Evolutionary conservation across 441 rosid genomes (phyloP).

Genomic region (Kokia cookei): DNA sequence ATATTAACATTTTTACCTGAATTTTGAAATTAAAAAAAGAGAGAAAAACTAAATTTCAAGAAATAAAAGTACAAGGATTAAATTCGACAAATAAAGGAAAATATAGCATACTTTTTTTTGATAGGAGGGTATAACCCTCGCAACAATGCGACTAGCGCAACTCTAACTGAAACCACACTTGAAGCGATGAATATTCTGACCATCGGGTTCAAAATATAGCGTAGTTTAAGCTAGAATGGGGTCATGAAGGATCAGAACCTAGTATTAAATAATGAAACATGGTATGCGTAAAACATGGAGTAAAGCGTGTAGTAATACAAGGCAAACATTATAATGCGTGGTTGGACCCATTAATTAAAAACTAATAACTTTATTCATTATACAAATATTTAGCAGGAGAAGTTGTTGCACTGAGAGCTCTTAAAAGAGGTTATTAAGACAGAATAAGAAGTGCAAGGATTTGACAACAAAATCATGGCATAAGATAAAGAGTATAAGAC

Average conservation of each 20-base stretch:
- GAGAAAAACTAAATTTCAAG: no score
- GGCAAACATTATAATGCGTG: background rate
- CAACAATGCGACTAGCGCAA: no score
- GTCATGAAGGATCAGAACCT: background rate
- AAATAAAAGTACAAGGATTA: no score
- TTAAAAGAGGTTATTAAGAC: background rate
- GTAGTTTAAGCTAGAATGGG: background rate
- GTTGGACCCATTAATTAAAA: background rate
- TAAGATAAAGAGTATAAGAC: background rate
- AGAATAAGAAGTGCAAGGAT: background rate
- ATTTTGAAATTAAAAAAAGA: no score
- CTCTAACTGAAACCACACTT: no score
- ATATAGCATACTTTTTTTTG: background rate
- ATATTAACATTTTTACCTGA: no score
- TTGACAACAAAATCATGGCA: background rate
- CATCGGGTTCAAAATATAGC: no score
- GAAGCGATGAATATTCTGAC: no score
- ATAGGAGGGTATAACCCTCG: no score
- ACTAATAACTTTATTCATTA: background rate
- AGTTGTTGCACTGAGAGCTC: no score
- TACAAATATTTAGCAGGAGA: background rate
- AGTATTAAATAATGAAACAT: slow-evolving; percentile 4
- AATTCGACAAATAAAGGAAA: no score
- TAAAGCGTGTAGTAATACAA: background rate
- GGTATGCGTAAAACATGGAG: background rate